phyloP scores from a whole-genome alignment of 2,329 filamentous ascomycete species.

The Ascochyta viciae-villosae region DNA sequence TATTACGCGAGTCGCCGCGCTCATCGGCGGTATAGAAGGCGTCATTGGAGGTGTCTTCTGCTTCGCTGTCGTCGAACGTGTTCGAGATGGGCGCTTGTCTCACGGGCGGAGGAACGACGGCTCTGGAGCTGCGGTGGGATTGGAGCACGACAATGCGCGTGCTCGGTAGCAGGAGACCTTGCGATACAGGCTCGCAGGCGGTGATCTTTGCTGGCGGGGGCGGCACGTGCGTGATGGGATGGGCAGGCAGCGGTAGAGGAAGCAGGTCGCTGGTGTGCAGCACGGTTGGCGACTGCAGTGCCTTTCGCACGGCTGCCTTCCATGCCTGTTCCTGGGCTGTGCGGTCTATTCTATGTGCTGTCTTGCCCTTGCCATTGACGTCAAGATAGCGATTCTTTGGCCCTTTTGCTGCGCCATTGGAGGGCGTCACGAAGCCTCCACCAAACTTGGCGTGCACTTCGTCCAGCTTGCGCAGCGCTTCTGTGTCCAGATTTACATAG shows the following conservation, averaged over 20 bases:
- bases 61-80: slow-evolving; percentile 70
- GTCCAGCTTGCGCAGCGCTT: slow-evolving; percentile 79
- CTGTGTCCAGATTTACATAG: slow-evolving; percentile 84
- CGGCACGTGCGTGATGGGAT: slow-evolving; percentile 85
- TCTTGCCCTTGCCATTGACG: slow-evolving; percentile 47
- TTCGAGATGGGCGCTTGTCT: slow-evolving; percentile 63
- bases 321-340: slow-evolving; percentile 45
- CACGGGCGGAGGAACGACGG: slow-evolving; percentile 51
- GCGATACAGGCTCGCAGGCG: slow-evolving; percentile 92
- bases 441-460: slow-evolving; percentile 85
- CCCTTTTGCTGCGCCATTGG: slow-evolving; percentile 43
- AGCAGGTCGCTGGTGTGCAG: slow-evolving; percentile 86
- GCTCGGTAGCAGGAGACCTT: slow-evolving; percentile 76
- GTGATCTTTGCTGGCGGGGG: slow-evolving; percentile 86
- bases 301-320: slow-evolving; percentile 67
- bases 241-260: slow-evolving; percentile 75
- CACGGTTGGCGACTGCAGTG: slow-evolving; percentile 74
- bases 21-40: slow-evolving; percentile 93
- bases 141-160: slow-evolving; percentile 86
- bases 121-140: slow-evolving; percentile 62
- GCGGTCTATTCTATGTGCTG: slow-evolving; percentile 25
- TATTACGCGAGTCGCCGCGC: slow-evolving; percentile 48
- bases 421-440: slow-evolving; percentile 59
- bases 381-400: slow-evolving; percentile 41
- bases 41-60: slow-evolving; percentile 88